Evolutionary conservation across 202 grass and related monocot genomes (phyloP).

Genomic region (Eragrostis tef): DNA sequence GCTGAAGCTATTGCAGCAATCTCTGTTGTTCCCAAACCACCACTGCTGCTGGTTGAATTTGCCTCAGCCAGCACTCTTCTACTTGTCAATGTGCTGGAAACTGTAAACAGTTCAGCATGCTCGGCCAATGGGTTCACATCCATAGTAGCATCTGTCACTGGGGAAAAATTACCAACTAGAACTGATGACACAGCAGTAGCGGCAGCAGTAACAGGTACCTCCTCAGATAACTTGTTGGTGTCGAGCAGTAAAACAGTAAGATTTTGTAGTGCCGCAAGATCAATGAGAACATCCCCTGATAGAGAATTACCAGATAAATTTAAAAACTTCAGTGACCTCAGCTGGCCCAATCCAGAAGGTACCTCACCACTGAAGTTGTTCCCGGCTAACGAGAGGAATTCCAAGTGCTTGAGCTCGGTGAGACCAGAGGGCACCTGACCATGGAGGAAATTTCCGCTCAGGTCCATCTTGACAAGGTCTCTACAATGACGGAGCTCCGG

Average conservation of each 20-base stretch:
- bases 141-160: conserved; percentile 55
- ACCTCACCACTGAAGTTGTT: conserved; percentile 72
- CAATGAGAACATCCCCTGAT: conserved; percentile 59
- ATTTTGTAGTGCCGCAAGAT: conserved; percentile 55
- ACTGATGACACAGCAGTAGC: conserved; percentile 40
- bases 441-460: conserved; percentile 62
- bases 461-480: conserved; percentile 59
- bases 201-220: conserved; percentile 36
- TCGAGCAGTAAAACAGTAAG: conserved; percentile 58
- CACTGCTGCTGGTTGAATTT: conserved; percentile 1
- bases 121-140: conserved; percentile 50
- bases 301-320: conserved; percentile 78
- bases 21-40: conserved; percentile 57
- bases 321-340: conserved; percentile 59
- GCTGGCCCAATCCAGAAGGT: conserved; percentile 55
- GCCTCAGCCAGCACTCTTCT: conserved; percentile 27
- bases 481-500: conserved; percentile 60
- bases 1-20: conserved; percentile 61
- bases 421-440: conserved; percentile 59
- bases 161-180: conserved; percentile 33
- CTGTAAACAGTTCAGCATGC: conserved; percentile 46
- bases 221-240: conserved; percentile 57
- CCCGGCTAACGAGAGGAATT: conserved; percentile 65
- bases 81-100: conserved; percentile 31
- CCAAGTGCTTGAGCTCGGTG: conserved; percentile 56